A percentile compares a stretch with the other conserved stretches of the same genome.
Evolutionary conservation across 2,329 filamentous ascomycete species (phyloP).

Genomic region (Fusarium cicatricum): DNA sequence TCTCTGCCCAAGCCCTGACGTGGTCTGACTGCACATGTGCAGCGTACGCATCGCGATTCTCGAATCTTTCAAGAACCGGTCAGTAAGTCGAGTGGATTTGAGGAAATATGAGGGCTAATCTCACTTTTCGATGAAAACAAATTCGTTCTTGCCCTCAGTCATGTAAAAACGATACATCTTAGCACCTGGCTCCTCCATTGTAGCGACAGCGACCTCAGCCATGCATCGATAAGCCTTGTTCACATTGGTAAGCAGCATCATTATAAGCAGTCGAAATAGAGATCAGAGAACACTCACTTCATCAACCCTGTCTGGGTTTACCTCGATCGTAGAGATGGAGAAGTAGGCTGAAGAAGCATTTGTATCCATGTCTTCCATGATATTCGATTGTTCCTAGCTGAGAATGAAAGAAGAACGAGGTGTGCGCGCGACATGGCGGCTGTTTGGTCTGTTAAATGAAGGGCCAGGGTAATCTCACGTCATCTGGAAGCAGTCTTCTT

Average conservation of each 20-base stretch:
- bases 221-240: background rate
- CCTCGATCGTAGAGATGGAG: background rate
- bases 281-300: background rate
- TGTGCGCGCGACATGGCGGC: too few relatives aligned
- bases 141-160: background rate
- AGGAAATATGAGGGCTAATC: background rate
- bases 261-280: background rate
- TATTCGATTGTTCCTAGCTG: too few relatives aligned
- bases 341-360: background rate
- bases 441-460: too few relatives aligned
- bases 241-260: too few relatives aligned
- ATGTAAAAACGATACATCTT: background rate
- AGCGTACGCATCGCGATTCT: background rate
- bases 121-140: background rate
- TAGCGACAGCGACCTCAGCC: background rate
- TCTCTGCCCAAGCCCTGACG: background rate
- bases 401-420: too few relatives aligned
- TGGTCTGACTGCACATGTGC: background rate
- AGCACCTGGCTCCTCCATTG: background rate
- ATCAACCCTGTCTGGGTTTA: background rate
- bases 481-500: too few relatives aligned
- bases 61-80: background rate
- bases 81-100: too few relatives aligned
- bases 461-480: too few relatives aligned
- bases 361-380: too few relatives aligned